Evolutionary conservation across 768 basidiomycete genomes (phyloP).

Genomic region (Peribolospora kevripleyi): DNA sequence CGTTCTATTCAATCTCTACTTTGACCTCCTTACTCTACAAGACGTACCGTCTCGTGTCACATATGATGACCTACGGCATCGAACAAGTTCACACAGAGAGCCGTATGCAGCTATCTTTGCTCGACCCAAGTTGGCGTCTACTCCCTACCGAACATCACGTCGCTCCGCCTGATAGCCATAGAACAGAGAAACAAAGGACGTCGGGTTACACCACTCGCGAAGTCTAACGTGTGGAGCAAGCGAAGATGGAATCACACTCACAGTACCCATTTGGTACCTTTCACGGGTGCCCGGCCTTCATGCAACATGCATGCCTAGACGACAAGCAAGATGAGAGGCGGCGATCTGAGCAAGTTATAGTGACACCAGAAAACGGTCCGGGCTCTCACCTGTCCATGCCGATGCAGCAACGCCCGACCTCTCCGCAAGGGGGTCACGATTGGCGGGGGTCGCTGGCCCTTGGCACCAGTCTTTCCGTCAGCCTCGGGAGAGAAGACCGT

Average conservation of each 20-base stretch:
- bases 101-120: no score
- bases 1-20: no score
- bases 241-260: no score
- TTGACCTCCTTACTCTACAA: no score
- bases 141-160: conserved; percentile 10
- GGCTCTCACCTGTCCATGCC: conserved; percentile 30
- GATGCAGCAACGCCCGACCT: conserved; percentile 15
- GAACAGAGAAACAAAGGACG: no score
- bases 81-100: no score
- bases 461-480: conserved; percentile 23
- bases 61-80: no score
- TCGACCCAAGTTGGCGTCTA: no score
- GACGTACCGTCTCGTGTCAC: no score
- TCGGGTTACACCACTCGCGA: no score
- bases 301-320: conserved; percentile 34
- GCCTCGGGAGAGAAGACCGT: conserved; percentile 42
- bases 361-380: not conserved
- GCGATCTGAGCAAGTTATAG: not conserved
- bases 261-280: conserved; percentile 45
- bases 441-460: conserved; percentile 28
- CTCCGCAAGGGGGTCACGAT: conserved; percentile 5
- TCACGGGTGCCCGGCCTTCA: conserved; percentile 38
- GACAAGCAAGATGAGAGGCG: not conserved
- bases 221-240: no score
- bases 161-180: conserved; percentile 1